phyloP scores from a whole-genome alignment of 2,329 filamentous ascomycete genomes.

The Xylaria sp. region DNA sequence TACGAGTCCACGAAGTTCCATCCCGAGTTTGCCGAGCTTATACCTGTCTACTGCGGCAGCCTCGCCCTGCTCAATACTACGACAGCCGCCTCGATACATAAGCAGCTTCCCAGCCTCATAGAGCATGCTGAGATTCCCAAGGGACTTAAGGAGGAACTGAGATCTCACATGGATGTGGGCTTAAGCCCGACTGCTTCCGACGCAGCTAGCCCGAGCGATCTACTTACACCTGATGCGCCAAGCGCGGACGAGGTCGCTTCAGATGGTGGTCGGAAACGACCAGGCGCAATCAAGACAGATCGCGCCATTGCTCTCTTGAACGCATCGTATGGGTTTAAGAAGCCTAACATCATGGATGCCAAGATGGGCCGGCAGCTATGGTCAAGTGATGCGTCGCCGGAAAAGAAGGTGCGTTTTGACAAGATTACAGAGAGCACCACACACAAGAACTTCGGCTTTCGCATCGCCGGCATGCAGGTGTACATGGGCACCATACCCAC shows the following conservation, averaged over 20 bases:
- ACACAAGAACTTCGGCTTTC: constrained; percentile 55
- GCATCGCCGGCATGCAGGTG: constrained; percentile 61
- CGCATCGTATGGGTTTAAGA: constrained; percentile 70
- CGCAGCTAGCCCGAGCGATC: constrained; percentile 7
- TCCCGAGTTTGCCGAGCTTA: constrained; percentile 68
- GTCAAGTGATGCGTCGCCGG: constrained; percentile 63
- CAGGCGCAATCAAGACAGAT: constrained; percentile 66
- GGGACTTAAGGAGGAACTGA: constrained; percentile 39
- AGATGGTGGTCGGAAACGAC: constrained; percentile 34
- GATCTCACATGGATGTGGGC: constrained; percentile 33
- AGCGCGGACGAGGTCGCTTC: constrained; percentile 16
- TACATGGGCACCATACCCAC: constrained; percentile 45
- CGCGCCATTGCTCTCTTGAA: constrained; percentile 82
- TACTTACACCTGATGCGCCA: constrained; percentile 13
- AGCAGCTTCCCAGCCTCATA: constrained; percentile 42
- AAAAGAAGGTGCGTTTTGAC: constrained; percentile 57
- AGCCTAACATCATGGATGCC: constrained; percentile 86
- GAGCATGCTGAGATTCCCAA: constrained; percentile 36
- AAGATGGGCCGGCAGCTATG: constrained; percentile 85
- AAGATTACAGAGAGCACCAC: constrained; percentile 55
- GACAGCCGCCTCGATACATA: constrained; percentile 43
- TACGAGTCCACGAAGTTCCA: constrained; percentile 71
- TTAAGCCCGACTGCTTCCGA: constrained; percentile 5
- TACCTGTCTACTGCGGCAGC: constrained; percentile 81
- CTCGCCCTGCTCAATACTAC: constrained; percentile 60